Conservation (phyloP, 2,329 filamentous ascomycete species). For the Penicillium sp. region DNA sequence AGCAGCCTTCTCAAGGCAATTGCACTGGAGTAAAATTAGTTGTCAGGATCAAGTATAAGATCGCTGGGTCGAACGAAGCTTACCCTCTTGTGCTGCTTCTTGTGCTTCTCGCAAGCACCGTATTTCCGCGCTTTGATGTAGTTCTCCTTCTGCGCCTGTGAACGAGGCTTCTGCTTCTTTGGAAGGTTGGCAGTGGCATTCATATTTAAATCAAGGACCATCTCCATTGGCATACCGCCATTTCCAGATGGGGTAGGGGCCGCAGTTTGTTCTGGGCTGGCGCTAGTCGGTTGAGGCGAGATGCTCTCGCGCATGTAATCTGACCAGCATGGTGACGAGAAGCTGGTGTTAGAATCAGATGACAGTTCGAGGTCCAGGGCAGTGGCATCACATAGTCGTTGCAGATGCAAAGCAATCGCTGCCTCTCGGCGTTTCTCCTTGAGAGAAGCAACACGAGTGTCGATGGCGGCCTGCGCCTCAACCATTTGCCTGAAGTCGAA, state of each 20-base stretch:
- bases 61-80: conserved; percentile 10
- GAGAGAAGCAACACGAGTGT: conserved; percentile 33
- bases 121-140: conserved; percentile 46
- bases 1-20: conserved; percentile 40
- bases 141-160: conserved; percentile 43
- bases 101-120: conserved; percentile 45
- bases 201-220: conserved; percentile 47
- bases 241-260: conserved; percentile 19
- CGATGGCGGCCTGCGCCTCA: conserved; percentile 39
- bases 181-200: conserved; percentile 43
- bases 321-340: conserved; percentile 34
- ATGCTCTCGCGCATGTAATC: conserved; percentile 28
- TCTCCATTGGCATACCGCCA: conserved; percentile 29
- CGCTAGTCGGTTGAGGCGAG: conserved; percentile 24
- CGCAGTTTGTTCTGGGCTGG: conserved; percentile 22
- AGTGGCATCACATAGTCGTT: conserved; percentile 36
- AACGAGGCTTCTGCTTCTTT: conserved; percentile 43
- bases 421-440: conserved; percentile 46
- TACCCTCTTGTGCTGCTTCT: conserved; percentile 45
- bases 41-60: neutral
- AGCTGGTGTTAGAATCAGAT: conserved; percentile 30
- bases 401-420: conserved; percentile 42
- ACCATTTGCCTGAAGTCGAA: conserved; percentile 33
- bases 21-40: conserved; percentile 34
- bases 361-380: conserved; percentile 26